phyloP scores from a whole-genome alignment of 73 alveolate species.

The Effrenium voratum region DNA sequence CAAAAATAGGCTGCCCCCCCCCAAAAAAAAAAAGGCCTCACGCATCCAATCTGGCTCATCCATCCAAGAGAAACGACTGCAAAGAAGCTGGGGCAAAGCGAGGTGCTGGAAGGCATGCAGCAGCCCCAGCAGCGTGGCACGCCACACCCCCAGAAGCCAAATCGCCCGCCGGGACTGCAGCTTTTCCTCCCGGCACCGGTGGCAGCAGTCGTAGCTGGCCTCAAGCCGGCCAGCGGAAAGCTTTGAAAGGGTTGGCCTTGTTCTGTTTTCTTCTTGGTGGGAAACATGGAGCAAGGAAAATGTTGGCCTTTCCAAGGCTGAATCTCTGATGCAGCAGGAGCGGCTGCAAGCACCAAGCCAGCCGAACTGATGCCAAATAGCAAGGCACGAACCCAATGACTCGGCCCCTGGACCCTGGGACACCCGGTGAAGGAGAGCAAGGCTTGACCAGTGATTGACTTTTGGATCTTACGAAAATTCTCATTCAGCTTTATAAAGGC shows the following conservation, averaged over 20 bases:
- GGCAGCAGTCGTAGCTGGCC: conserved; percentile 46
- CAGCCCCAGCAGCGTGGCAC: conserved; percentile 67
- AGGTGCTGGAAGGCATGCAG: conserved; percentile 66
- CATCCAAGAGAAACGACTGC: too few species aligned
- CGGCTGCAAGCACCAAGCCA: too few species aligned
- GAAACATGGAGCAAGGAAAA: neutral
- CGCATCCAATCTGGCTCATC: too few species aligned
- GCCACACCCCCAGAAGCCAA: conserved; percentile 67
- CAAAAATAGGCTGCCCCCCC: too few species aligned
- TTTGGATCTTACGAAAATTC: neutral
- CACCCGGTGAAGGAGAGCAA: too few species aligned
- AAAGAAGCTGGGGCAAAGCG: too few species aligned
- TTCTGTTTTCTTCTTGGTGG: neutral
- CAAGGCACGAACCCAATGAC: neutral
- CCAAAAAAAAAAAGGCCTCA: too few species aligned
- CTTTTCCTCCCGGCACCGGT: conserved; percentile 29
- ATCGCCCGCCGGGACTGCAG: conserved; percentile 49
- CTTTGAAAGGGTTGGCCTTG: neutral
- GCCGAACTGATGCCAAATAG: neutral
- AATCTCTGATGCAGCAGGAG: too few species aligned
- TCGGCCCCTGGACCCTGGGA: too few species aligned
- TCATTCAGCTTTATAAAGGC: neutral
- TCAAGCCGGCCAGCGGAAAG: neutral
- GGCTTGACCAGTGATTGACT: neutral
- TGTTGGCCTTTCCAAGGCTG: too few species aligned